These are phyloP conservation scores for Fagopyrum esculentum DNA, from an alignment of 148 eudicot genomes.

Conservation along the genomic window DNA sequence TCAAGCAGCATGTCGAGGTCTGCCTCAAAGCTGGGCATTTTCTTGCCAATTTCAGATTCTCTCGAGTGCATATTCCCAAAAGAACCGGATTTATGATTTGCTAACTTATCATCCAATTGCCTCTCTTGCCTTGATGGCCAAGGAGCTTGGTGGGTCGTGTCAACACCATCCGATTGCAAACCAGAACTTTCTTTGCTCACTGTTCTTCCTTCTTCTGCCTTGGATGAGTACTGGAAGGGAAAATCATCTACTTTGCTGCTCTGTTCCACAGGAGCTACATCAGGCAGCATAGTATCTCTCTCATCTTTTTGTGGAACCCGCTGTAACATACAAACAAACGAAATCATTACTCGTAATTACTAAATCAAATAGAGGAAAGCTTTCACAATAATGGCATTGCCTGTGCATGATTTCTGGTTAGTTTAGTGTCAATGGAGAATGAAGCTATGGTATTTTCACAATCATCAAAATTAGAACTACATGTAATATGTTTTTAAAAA, in stretches of 20 bases:
- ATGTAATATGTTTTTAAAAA: background rate
- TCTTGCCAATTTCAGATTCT: background rate
- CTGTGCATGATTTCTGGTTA: background rate
- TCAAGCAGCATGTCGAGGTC: conserved; percentile 65
- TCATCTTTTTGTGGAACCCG: background rate
- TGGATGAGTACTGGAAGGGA: background rate
- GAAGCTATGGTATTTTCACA: background rate
- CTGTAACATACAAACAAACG: background rate
- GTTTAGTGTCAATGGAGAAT: background rate
- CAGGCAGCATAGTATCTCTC: background rate
- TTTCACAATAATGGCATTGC: background rate
- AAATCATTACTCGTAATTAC: background rate
- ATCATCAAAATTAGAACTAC: background rate
- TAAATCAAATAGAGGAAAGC: background rate
- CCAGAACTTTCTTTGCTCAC: background rate
- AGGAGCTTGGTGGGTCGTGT: background rate
- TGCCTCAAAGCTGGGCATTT: conserved; percentile 27
- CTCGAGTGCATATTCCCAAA: background rate
- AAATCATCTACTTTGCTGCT: conserved; percentile 1
- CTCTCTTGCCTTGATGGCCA: background rate
- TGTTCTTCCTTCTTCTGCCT: background rate
- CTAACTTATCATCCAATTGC: background rate
- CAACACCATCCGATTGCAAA: background rate
- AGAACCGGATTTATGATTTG: background rate
- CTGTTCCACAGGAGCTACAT: background rate